These are phyloP conservation scores for Venturia carpophila DNA, from an alignment of 2,329 filamentous ascomycete genomes.

Conservation along the genomic window DNA sequence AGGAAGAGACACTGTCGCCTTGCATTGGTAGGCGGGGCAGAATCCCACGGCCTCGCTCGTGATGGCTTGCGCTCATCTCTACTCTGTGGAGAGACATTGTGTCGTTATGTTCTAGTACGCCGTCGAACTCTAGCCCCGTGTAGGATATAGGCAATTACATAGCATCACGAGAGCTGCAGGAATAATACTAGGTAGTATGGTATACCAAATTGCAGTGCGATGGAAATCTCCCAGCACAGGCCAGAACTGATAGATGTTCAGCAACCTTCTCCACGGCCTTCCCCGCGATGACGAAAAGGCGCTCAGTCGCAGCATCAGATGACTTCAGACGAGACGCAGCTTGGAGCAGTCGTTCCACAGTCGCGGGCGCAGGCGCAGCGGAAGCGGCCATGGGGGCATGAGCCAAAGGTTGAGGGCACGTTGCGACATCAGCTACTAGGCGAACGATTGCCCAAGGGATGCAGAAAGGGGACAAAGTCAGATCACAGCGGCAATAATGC, in stretches of 20 bases:
- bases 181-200: too few species aligned
- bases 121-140: too few species aligned
- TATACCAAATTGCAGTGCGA: too few species aligned
- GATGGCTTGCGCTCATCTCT: too few species aligned
- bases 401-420: too few species aligned
- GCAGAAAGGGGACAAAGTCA: background rate
- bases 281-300: conserved; percentile 3
- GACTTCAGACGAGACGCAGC: background rate
- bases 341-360: background rate
- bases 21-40: too few species aligned
- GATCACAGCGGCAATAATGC: background rate
- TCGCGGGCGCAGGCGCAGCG: background rate
- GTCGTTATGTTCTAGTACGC: too few species aligned
- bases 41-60: too few species aligned
- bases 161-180: too few species aligned
- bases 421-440: conserved; percentile 4
- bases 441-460: background rate
- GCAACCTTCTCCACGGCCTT: background rate
- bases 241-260: background rate
- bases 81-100: too few species aligned
- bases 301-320: background rate
- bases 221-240: background rate
- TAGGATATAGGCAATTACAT: too few species aligned
- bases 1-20: too few species aligned
- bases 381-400: background rate